phyloP scores from a whole-genome alignment of 2,329 filamentous ascomycete genomes.

The Ascochyta clinopodiicola region DNA sequence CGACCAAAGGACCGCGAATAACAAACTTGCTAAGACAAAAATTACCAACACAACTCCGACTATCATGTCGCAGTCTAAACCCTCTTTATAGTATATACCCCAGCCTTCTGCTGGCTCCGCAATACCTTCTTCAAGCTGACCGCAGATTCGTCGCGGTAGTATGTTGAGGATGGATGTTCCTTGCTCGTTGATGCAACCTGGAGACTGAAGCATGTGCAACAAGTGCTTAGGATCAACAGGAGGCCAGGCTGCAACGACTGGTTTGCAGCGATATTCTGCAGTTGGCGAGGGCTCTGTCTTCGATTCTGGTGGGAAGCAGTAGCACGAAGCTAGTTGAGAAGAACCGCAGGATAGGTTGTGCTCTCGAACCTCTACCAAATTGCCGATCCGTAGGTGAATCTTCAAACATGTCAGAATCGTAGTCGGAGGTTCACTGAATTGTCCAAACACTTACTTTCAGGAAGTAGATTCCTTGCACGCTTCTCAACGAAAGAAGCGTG shows the following conservation, averaged over 20 bases:
- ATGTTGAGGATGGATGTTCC: conserved; percentile 30
- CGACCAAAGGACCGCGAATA: conserved; percentile 33
- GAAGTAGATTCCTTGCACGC: not conserved
- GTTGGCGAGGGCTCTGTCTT: conserved; percentile 28
- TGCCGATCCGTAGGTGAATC: conserved; percentile 23
- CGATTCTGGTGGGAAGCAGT: conserved; percentile 28
- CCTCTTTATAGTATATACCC: conserved; percentile 34
- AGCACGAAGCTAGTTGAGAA: conserved; percentile 11
- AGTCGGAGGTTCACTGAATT: no score
- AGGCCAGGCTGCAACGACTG: conserved; percentile 1
- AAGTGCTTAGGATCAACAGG: not conserved
- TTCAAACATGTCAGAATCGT: conserved; percentile 4
- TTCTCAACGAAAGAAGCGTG: not conserved
- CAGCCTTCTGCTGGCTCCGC: conserved; percentile 32
- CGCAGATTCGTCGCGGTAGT: conserved; percentile 15
- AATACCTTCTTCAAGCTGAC: conserved; percentile 15
- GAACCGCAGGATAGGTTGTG: conserved; percentile 23
- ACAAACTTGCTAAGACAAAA: conserved; percentile 24
- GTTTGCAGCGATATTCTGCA: conserved; percentile 31
- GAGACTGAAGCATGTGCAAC: not conserved
- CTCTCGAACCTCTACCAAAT: conserved; percentile 27
- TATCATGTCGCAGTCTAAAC: conserved; percentile 25
- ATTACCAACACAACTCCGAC: conserved; percentile 18
- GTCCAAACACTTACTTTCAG: not conserved
- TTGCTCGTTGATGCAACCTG: conserved; percentile 5